phyloP scores from a whole-genome alignment of 441 rosid genomes.

The Pelargonium fulgidum region DNA sequence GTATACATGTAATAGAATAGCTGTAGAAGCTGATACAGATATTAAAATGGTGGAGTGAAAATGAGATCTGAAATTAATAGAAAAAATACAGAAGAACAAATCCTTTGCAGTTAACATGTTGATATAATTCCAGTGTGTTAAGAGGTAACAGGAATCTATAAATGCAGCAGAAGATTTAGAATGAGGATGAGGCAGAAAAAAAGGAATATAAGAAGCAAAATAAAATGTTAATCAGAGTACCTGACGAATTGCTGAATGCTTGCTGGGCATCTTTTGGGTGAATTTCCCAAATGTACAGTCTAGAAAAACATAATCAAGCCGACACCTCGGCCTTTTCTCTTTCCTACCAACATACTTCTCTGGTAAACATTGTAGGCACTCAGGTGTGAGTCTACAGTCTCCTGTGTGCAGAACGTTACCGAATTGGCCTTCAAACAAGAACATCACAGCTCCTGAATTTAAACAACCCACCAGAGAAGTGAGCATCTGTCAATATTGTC shows the following conservation, averaged over 20 bases:
- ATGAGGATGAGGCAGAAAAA: not conserved
- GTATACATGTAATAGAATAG: not conserved
- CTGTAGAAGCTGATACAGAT: not conserved
- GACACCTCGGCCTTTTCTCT: slow-evolving; percentile 39
- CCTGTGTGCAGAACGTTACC: slow-evolving; percentile 86
- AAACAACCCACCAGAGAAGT: slow-evolving; percentile 26
- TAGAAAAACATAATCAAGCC: slow-evolving; percentile 64
- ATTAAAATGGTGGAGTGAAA: not conserved
- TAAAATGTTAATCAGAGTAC: slow-evolving; percentile 23
- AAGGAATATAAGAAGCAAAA: no score
- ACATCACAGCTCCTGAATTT: slow-evolving; percentile 83
- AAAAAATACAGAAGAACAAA: no score
- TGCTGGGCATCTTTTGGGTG: slow-evolving; percentile 52
- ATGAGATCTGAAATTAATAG: not conserved
- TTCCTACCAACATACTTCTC: slow-evolving; percentile 43
- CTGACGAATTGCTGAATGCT: slow-evolving; percentile 64
- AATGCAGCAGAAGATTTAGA: not conserved
- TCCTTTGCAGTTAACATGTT: not conserved
- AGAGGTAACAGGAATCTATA: not conserved
- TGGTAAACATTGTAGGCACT: slow-evolving; percentile 51
- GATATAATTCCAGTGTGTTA: not conserved
- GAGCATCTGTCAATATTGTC: slow-evolving; percentile 25
- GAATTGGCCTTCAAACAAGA: slow-evolving; percentile 77
- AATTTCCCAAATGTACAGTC: slow-evolving; percentile 82
- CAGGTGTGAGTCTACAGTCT: slow-evolving; percentile 77